Evolutionary conservation across 2,329 filamentous ascomycete genomes (phyloP), one percentile per base, ranked within the genome.

Genomic region (Cryphonectria carpinicola): DNA sequence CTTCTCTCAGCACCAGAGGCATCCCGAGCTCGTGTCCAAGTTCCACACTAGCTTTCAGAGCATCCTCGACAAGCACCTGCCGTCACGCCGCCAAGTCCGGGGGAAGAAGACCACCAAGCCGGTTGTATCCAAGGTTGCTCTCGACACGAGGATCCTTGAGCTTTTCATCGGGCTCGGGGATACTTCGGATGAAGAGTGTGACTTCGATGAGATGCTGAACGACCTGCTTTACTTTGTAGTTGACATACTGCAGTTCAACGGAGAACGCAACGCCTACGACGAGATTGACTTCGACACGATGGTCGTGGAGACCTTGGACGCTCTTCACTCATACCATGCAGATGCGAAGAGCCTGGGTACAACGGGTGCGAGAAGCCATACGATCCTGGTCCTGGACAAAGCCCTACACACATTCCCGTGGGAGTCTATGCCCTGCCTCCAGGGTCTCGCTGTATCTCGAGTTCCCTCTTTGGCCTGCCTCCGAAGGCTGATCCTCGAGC

Each of bases 181-280:
- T 76, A 88, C 93, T 2, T 88, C 88, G 0, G 86, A 87, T 10
- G 87, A 90, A 1, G 88, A 90, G 10, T 82, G 84, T 70, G 94
- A 97, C 73, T 87, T 97, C 32, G 95, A 98, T 73, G 95, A 98
- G 76, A 89, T 92, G 0, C 83, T 99, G n/a, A 94, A 92, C 75
- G 96, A 99, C 78, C 84, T 99, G 39, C 87, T 99, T 4, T 98
- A 98, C 81, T 98, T 98, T 78, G 93, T 98, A 1, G 91, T 99
- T 7, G 96, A 99, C 76, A 95, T 98, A 66, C 85, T 99, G 3
- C 96, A 98, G 79, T 98, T 99, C 80, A 93, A 97, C 75, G 96
- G 96, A 22, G 97, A 99, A 81, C 89, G 90, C 64, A 99, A 98
- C 78, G 96, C 97, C 0, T 98, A 98, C 80, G 96, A 99, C 76